Evolutionary conservation across 495 filamentous ascomycete species (phyloP).

Genomic region (Penicillium samsonianum): DNA sequence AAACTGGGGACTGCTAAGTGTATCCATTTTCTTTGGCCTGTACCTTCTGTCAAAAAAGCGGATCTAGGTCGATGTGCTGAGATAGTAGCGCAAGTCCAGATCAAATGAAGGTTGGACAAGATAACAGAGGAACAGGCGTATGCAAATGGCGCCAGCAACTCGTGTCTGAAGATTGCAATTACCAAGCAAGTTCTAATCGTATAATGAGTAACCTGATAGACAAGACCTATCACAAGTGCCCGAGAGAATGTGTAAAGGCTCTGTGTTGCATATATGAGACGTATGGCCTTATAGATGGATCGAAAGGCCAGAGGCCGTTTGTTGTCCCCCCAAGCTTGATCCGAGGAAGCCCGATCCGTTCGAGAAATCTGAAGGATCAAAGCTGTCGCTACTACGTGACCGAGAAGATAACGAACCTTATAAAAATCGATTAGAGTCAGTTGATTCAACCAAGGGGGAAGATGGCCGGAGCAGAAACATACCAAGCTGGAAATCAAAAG

Average conservation of each 20-base stretch:
- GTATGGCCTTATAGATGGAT: not conserved
- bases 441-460: not conserved
- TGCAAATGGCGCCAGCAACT: constrained; percentile 1
- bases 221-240: not conserved
- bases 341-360: not conserved
- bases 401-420: constrained; percentile 7
- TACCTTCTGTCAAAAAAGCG: not conserved
- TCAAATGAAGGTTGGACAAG: constrained; percentile 1
- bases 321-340: not conserved
- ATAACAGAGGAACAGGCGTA: constrained; percentile 7
- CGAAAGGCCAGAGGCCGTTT: not conserved
- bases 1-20: not conserved
- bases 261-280: not conserved
- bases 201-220: not conserved
- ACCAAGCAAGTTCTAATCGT: not conserved
- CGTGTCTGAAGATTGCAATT: not conserved
- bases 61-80: not conserved
- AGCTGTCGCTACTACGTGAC: not conserved
- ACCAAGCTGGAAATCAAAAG: not conserved
- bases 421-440: not conserved
- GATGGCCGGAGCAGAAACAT: not conserved
- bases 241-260: not conserved
- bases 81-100: constrained; percentile 2
- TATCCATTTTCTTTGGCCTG: not conserved
- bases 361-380: constrained; percentile 2